Base-by-base conservation (phyloP, 768 basidiomycete genomes). In the Boletus fagicola region DNA sequence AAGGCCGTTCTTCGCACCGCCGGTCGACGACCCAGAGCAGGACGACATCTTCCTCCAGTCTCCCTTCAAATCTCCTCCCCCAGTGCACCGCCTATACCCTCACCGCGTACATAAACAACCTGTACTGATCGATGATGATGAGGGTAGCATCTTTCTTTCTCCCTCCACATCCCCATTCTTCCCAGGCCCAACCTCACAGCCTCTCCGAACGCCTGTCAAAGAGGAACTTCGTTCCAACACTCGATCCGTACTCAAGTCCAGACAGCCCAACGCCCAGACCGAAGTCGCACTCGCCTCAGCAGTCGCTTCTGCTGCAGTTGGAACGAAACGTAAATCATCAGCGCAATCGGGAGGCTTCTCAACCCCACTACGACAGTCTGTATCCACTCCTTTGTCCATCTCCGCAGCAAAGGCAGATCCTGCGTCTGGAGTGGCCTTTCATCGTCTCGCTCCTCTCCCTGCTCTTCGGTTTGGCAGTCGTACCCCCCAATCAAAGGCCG, bases 251-350 rank as follows among this genome's bases (percentile, higher is more conserved):
- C 75, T 84, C 44, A 75, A 69, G 49, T 59, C 63, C 1, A 70
- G 61, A 47, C 70, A 61, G n/a, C 61, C 69, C 57, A 76, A 75
- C 54, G 43, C 62, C 18, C 66, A 48, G 12, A 20, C 57, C 2
- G 48, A 61, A 0, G 46, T 54, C 35, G 20, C 59, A 6, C 44
- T 60, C 1, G 26, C 49, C 5, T 46, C 66, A 0, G 54, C 65
- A 7, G 64, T 59, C 33, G 62, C 73, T 46, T 72, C 70, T 13
- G 63, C 76, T 38, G 77, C 78, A 13, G 73, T 79, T 3, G 85
- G 86, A 40, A 83, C 80, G 1, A 89, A 89, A 69, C 84, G 87
- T 65, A 89, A 88, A 68, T 84, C 85, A 6, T 72, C 68, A 1
- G 65, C 63, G 6, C 70, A 77, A 75, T 45, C 74, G 73, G 50